Percentiles rank a stretch among this genome's conserved stretches.
Evolutionary conservation across 2,329 filamentous ascomycete genomes (phyloP).

Genomic region (Teratosphaeriaceae sp.): DNA sequence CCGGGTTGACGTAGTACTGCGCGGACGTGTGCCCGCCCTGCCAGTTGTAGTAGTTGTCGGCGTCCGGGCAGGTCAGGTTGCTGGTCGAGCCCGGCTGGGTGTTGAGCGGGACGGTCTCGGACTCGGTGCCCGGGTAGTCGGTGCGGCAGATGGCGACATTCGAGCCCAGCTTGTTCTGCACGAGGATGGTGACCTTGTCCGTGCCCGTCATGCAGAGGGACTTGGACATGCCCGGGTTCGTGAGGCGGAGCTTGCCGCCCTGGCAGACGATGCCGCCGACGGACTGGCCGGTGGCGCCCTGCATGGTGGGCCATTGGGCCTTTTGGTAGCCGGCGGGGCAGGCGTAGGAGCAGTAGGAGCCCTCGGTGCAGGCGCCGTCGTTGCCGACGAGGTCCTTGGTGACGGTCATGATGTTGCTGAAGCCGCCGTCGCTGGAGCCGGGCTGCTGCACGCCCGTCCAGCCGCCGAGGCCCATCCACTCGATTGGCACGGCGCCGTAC

Average conservation of each 20-base stretch:
- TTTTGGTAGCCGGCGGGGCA: slow-evolving; percentile 92
- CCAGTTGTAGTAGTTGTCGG: slow-evolving; percentile 70
- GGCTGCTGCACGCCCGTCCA: slow-evolving; percentile 70
- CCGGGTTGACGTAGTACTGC: slow-evolving; percentile 95
- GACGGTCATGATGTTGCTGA: slow-evolving; percentile 57
- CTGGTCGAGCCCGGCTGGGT: slow-evolving; percentile 52
- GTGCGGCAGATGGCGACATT: slow-evolving; percentile 80
- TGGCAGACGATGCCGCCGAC: slow-evolving; percentile 84
- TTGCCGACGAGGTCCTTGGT: slow-evolving; percentile 49
- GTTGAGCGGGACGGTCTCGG: slow-evolving; percentile 72
- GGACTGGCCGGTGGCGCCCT: slow-evolving; percentile 76
- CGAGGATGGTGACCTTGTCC: slow-evolving; percentile 55
- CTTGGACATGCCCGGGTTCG: slow-evolving; percentile 56
- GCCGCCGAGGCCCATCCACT: slow-evolving; percentile 63
- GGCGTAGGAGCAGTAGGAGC: slow-evolving; percentile 81
- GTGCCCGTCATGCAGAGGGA: slow-evolving; percentile 70
- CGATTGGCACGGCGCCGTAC: slow-evolving; percentile 69
- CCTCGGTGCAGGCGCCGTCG: slow-evolving; percentile 54
- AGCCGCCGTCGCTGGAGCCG: slow-evolving; percentile 26
- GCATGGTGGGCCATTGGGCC: slow-evolving; percentile 75
- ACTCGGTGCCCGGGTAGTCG: slow-evolving; percentile 90
- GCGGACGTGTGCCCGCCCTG: slow-evolving; percentile 68
- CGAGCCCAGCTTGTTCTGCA: slow-evolving; percentile 65
- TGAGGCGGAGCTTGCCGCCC: slow-evolving; percentile 68
- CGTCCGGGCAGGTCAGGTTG: slow-evolving; percentile 68